Conservation (phyloP, 768 basidiomycete genomes). For the Kondoa malvinella region DNA sequence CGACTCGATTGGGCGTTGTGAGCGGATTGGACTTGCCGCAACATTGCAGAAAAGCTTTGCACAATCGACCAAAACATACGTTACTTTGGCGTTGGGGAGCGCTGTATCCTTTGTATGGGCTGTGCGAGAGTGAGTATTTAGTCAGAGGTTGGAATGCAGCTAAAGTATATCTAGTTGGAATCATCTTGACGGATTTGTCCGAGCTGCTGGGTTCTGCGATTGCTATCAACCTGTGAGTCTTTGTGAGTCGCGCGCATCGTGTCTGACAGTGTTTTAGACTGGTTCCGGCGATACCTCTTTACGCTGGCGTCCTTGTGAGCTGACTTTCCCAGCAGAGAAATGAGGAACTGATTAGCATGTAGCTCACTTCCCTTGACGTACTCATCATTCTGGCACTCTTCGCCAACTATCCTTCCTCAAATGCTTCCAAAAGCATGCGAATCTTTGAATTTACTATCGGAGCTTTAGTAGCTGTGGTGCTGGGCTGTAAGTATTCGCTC, state of each 20-base stretch:
- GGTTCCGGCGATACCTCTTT: conserved; percentile 51
- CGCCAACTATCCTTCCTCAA: conserved; percentile 24
- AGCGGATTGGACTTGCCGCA: conserved; percentile 21
- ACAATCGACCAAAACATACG: conserved; percentile 48
- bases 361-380: conserved; percentile 46
- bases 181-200: conserved; percentile 38
- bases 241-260: background rate
- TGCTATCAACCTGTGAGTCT: conserved; percentile 45
- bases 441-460: conserved; percentile 26
- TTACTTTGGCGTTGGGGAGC: conserved; percentile 44
- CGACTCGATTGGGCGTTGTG: conserved; percentile 52
- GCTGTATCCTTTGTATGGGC: conserved; percentile 48
- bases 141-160: conserved; percentile 27
- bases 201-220: conserved; percentile 70
- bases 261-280: conserved; percentile 29
- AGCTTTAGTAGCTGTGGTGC: conserved; percentile 41
- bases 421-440: conserved; percentile 21
- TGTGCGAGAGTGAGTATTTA: conserved; percentile 29
- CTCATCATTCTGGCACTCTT: conserved; percentile 42
- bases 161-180: conserved; percentile 28
- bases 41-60: conserved; percentile 48
- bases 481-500: conserved; percentile 62
- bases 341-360: background rate
- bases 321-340: background rate
- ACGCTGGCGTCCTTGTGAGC: conserved; percentile 48